Evolutionary conservation across 2,329 filamentous ascomycete species (phyloP).

Genomic region (Talaromyces sp.): DNA sequence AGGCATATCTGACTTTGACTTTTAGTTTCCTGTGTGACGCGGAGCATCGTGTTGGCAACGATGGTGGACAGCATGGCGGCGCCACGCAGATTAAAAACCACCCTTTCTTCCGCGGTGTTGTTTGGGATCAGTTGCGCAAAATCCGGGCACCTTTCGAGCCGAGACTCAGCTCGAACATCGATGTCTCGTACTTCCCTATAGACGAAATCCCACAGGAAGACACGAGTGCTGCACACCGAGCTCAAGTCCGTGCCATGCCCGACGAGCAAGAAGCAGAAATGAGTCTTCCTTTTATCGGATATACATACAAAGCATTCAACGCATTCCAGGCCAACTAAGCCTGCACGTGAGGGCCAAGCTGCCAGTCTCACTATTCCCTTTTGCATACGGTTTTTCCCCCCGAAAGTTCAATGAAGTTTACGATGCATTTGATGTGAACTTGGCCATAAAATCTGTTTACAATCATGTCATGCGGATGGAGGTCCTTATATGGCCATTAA

Average conservation of each 20-base stretch:
- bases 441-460: neutral
- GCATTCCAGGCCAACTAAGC: conserved; percentile 48
- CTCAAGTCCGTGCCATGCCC: conserved; percentile 69
- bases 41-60: conserved; percentile 80
- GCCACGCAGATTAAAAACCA: conserved; percentile 91
- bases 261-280: conserved; percentile 84
- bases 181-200: conserved; percentile 97
- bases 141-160: conserved; percentile 97
- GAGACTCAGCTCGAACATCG: conserved; percentile 84
- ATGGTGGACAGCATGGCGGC: conserved; percentile 56
- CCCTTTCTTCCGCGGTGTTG: conserved; percentile 92
- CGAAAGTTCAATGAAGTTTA: neutral
- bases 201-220: conserved; percentile 98
- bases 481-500: neutral
- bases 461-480: neutral
- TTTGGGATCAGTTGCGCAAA: conserved; percentile 85
- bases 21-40: conserved; percentile 85
- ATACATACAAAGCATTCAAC: conserved; percentile 96
- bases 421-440: neutral
- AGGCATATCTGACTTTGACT: conserved; percentile 19
- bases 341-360: neutral
- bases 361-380: neutral
- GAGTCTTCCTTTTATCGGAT: conserved; percentile 92
- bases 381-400: neutral
- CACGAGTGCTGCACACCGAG: conserved; percentile 79